phyloP scores from a whole-genome alignment of 2,329 filamentous ascomycete species.

The Fusarium sp. region DNA sequence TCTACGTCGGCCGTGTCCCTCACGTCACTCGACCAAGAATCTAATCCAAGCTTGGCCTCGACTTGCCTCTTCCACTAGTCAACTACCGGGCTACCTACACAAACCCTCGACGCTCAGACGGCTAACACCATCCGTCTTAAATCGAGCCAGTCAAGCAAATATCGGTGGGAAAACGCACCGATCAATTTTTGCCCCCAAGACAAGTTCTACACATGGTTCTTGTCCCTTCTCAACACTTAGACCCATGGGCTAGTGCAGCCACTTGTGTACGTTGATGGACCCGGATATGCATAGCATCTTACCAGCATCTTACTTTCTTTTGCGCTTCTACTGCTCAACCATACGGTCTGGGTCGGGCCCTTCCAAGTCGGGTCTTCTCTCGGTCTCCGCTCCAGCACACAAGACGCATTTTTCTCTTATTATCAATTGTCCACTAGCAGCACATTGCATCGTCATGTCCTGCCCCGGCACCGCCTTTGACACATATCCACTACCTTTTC shows the following conservation, averaged over 20 bases:
- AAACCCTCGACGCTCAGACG: conserved; percentile 31
- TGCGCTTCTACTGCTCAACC: conserved; percentile 29
- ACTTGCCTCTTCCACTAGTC: conserved; percentile 32
- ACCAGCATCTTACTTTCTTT: conserved; percentile 45
- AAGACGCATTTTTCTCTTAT: conserved; percentile 30
- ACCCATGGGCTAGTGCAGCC: conserved; percentile 52
- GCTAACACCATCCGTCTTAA: conserved; percentile 28
- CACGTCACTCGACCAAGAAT: conserved; percentile 47
- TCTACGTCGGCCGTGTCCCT: conserved; percentile 41
- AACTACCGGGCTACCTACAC: conserved; percentile 32
- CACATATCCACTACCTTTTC: conserved; percentile 46
- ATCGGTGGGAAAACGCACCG: conserved; percentile 36
- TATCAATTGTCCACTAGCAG: conserved; percentile 22
- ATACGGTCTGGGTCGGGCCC: conserved; percentile 39
- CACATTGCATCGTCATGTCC: conserved; percentile 39
- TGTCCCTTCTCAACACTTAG: conserved; percentile 36
- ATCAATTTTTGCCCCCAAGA: conserved; percentile 37
- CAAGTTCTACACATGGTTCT: conserved; percentile 42
- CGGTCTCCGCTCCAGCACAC: conserved; percentile 42
- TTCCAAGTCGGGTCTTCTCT: conserved; percentile 39
- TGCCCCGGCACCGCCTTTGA: conserved; percentile 33
- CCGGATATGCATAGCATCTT: conserved; percentile 51
- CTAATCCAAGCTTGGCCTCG: conserved; percentile 33
- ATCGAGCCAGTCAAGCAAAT: conserved; percentile 28
- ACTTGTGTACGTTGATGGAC: conserved; percentile 48